Conservation (phyloP, 2,329 filamentous ascomycete species). For the Tolypocladium sp. region DNA sequence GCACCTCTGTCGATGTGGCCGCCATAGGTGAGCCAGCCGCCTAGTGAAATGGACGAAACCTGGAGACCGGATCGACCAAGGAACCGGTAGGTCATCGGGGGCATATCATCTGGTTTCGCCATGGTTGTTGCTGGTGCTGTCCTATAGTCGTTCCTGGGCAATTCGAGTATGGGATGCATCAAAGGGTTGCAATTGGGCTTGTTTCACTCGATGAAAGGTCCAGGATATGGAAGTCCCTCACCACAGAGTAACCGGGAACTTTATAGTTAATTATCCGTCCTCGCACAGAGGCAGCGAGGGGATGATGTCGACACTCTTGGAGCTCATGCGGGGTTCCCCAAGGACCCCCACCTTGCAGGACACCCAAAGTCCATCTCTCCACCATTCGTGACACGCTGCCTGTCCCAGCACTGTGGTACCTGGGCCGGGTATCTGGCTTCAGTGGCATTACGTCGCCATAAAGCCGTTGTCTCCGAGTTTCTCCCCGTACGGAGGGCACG, state of each 20-base stretch:
- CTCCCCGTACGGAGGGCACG: background rate
- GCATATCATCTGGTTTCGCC: slow-evolving; percentile 32
- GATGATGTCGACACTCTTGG: background rate
- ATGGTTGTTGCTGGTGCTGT: slow-evolving; percentile 13
- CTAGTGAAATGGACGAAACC: slow-evolving; percentile 64
- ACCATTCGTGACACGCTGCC: background rate
- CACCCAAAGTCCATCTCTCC: background rate
- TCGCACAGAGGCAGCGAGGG: background rate
- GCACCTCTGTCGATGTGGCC: slow-evolving; percentile 60
- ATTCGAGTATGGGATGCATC: background rate
- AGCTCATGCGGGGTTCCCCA: background rate
- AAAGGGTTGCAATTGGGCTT: background rate
- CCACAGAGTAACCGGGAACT: background rate
- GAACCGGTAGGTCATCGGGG: slow-evolving; percentile 60
- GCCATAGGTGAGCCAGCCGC: slow-evolving; percentile 66
- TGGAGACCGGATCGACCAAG: slow-evolving; percentile 64
- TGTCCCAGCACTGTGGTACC: background rate
- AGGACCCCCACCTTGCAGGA: background rate
- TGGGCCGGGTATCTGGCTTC: background rate
- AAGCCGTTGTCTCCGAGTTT: background rate
- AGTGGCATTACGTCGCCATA: background rate
- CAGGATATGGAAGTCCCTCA: background rate
- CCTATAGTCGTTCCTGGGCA: background rate
- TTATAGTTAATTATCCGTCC: background rate
- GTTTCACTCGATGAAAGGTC: background rate